Evolutionary conservation across 768 basidiomycete genomes (phyloP), one percentile per base, ranked within the genome.

Genomic region (Hemileccinum rubropunctum): DNA sequence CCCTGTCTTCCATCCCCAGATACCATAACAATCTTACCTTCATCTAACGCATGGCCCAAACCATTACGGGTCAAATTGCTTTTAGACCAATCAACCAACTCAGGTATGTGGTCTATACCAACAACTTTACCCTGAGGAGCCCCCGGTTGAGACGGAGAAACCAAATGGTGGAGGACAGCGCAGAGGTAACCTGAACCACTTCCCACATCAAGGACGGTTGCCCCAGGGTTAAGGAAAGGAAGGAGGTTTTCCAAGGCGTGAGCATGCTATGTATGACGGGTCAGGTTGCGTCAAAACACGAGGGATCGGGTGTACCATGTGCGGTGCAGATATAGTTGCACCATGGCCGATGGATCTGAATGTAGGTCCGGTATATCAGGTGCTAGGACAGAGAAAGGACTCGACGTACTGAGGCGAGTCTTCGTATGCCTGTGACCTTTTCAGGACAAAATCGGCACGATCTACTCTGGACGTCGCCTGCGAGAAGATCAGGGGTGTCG

Each of bases 261-360:
- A 0, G 92, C 93, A 53, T 97, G 94, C 88, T 88, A 44, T n/a
- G 27, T 8, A n/a, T 7, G 3, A 26, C 21, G 15, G 26, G 44
- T 42, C 9, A 46, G 37, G 38, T 27, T 10, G 35, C 17, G 10
- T 42, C 4, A 4, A 45, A 42, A 33, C 21, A 21, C 23, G 40
- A 39, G 40, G n/a, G 18, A 23, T 27, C 10, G 6, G 27, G 36
- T 61, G 63, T 45, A 86, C 88, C 95, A 98, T 98, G 65, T 99
- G 95, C 1, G 95, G 95, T 0, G 95, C 95, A 34, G 88, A 91
- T 54, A 99, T 98, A 0, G 95, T 99, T 13, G 94, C 95, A 12
- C 83, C 85, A 60, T 87, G 79, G 2, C 89, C 88, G 45, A 94
- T 93, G 15, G 75, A 52, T 64, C 88, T 89, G 59, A 32, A 52